These are phyloP conservation scores for Fraxinus albicans DNA, from an alignment of 305 asterid genomes.

Conservation along the genomic window DNA sequence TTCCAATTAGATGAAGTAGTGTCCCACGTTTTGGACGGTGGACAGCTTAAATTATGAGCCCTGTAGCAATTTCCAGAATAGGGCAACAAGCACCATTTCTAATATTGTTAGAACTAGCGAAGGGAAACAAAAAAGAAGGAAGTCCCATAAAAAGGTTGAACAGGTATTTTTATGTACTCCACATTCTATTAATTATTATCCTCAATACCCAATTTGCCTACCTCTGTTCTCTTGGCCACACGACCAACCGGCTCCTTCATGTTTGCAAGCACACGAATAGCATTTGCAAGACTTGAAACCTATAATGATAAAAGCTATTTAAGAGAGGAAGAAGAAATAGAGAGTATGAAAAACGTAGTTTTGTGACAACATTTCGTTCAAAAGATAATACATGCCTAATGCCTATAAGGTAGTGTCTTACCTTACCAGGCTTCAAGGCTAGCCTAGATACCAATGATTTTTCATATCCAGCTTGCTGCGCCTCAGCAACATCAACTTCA, in stretches of 20 bases:
- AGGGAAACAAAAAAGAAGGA: conserved; percentile 2
- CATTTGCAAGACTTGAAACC: conserved; percentile 85
- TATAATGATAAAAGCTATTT: conserved; percentile 24
- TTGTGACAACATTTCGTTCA: conserved; percentile 14
- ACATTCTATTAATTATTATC: conserved; percentile 10
- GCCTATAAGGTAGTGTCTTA: conserved; percentile 28
- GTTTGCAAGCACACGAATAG: conserved; percentile 90
- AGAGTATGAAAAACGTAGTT: background rate
- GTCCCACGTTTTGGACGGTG: background rate
- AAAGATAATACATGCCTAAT: conserved; percentile 12
- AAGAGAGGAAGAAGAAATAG: conserved; percentile 4
- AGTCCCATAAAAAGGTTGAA: background rate
- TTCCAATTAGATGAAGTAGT: background rate
- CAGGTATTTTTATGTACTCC: background rate
- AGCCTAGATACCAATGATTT: conserved; percentile 78
- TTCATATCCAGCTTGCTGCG: conserved; percentile 82
- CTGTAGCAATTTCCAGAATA: background rate
- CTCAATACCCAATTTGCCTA: conserved; percentile 28
- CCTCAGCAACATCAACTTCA: conserved; percentile 79
- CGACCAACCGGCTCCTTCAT: conserved; percentile 98
- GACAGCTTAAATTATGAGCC: background rate
- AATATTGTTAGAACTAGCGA: conserved; percentile 1
- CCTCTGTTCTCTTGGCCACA: conserved; percentile 81
- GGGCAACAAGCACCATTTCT: background rate
- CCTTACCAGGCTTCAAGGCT: conserved; percentile 83